Evolutionary conservation across 768 basidiomycete genomes (phyloP).

Genomic region (Amanita exitialis): DNA sequence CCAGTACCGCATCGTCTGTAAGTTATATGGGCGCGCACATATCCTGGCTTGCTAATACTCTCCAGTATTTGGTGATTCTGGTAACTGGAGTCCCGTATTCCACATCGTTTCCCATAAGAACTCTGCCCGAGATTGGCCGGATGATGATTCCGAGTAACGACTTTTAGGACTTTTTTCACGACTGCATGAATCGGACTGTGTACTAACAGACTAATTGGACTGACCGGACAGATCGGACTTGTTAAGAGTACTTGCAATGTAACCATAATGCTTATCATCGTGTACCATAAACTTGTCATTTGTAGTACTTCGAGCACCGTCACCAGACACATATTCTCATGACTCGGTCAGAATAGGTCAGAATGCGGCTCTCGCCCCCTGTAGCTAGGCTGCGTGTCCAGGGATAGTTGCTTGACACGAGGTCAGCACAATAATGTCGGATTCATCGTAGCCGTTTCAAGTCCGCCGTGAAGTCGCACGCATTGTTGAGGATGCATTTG

Average conservation of each 20-base stretch:
- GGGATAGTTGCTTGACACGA: background rate
- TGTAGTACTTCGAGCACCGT: background rate
- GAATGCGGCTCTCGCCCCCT: background rate
- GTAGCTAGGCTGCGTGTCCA: background rate
- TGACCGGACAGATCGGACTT: background rate
- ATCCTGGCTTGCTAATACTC: background rate
- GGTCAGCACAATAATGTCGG: background rate
- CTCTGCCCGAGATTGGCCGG: background rate
- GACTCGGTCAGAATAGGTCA: background rate
- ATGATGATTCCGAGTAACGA: background rate
- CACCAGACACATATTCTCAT: background rate
- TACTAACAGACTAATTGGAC: background rate
- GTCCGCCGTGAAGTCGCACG: background rate
- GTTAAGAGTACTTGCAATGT: slow-evolving; percentile 1
- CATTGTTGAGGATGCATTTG: background rate
- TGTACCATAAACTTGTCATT: background rate
- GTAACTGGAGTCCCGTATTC: slow-evolving; percentile 16
- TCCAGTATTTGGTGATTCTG: slow-evolving; percentile 32
- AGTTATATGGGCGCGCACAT: slow-evolving; percentile 4
- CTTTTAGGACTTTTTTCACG: background rate
- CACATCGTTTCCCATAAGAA: slow-evolving; percentile 4
- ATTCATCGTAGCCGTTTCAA: background rate
- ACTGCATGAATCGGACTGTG: background rate
- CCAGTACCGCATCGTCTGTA: slow-evolving; percentile 13
- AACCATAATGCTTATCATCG: background rate